Evolutionary conservation across 208 protist species (phyloP).

Genomic region (Leishmania gerbilli): DNA sequence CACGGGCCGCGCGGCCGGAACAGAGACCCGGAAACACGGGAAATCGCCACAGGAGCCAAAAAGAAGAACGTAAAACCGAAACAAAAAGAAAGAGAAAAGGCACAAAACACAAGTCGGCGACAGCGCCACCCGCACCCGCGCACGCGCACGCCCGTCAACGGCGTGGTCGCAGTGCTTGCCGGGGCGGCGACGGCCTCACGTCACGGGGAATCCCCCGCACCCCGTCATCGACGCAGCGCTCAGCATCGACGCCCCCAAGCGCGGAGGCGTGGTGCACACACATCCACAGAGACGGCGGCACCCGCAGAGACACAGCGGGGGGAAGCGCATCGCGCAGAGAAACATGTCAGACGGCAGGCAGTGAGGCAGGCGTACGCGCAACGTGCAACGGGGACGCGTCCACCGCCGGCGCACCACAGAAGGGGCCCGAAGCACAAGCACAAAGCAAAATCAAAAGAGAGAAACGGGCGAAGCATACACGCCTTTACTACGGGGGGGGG

Average conservation of each 20-base stretch:
- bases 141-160: background rate
- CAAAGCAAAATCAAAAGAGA: background rate
- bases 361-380: background rate
- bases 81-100: background rate
- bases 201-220: conserved; percentile 2
- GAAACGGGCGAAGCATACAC: background rate
- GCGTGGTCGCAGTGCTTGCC: background rate
- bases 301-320: background rate
- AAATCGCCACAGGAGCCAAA: background rate
- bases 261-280: background rate
- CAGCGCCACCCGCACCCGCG: background rate
- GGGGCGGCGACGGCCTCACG: background rate
- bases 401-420: background rate
- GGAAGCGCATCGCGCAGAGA: conserved; percentile 10
- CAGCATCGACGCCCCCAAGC: background rate
- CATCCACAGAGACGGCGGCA: background rate
- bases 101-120: background rate
- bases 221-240: background rate
- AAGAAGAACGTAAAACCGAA: background rate
- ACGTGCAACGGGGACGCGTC: background rate
- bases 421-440: conserved; percentile 10
- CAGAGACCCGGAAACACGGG: background rate
- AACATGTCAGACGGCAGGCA: background rate
- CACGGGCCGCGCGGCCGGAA: background rate
- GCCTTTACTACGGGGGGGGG: background rate